Evolutionary conservation across 306 rosid species (phyloP), one percentile per base, ranked within the genome.

Genomic region (Vigna hirtella): DNA sequence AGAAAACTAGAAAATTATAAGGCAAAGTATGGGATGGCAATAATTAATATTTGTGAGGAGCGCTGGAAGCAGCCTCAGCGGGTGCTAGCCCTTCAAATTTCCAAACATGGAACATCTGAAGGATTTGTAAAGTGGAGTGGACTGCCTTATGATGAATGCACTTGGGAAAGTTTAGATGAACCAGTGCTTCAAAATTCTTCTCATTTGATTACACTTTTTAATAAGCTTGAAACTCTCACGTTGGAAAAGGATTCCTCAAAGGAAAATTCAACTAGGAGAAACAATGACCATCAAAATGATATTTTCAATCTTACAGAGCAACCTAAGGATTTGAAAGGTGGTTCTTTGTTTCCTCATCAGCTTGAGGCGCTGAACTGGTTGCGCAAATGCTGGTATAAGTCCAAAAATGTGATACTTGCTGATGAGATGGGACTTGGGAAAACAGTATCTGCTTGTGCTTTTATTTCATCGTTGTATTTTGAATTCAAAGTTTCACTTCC

Each of bases 371-470:
- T 96, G 78, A 96, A 96, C 86, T 96, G 99, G 99, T 87, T 96
- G 91, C 91, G 99, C 43, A 96, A 84, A 75, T 96, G 99, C 88
- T 96, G 99, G 99, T 78, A 81, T 76, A 96, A 84, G 84, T 90
- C 97, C 77, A 93, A 90, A 84, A 96, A 96, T 90, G 99, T 96
- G 82, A 96, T 96, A 70, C 96, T 96, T 74, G 99, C 99, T 69
- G 99, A 96, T 84, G 99, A 96, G 88, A 96, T 96, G 99, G 99
- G 99, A 45, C 98, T 96, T 40, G 99, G 99, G 81, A 96, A 96
- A 85, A 96, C 99, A 67, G 86, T 96, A 38, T 96, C 99, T 66
- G 99, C 99, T 65, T 85, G 90, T 83, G 98, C 99, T 81, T 96
- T 93, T 86, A 38, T 93, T 65, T 93, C 96, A 58, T 91, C 99